Evolutionary conservation across 768 basidiomycete genomes (phyloP).

Genomic region (Exsudoporus frostii): DNA sequence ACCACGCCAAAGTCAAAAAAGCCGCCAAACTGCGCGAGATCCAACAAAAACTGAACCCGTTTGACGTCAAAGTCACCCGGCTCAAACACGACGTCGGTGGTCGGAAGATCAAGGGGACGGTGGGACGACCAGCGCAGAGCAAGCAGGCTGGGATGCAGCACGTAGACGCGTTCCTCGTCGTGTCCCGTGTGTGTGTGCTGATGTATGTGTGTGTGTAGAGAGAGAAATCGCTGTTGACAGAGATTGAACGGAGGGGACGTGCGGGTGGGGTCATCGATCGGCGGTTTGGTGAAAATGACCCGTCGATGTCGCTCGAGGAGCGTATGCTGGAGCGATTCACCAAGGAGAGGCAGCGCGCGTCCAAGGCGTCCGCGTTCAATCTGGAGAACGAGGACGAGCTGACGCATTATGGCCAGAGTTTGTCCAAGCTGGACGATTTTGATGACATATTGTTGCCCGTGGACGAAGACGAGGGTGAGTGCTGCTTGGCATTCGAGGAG

Average conservation of each 20-base stretch:
- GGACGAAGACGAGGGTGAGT: conserved; percentile 50
- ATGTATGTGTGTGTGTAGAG: conserved; percentile 45
- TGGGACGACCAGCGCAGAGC: conserved; percentile 81
- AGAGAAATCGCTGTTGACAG: conserved; percentile 83
- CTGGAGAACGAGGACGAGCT: conserved; percentile 89
- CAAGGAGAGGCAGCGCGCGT: conserved; percentile 75
- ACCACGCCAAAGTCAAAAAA: conserved; percentile 80
- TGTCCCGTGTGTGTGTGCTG: conserved; percentile 1
- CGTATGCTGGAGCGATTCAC: conserved; percentile 97
- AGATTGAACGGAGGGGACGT: conserved; percentile 76
- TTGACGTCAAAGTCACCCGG: conserved; percentile 90
- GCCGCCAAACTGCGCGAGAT: conserved; percentile 81
- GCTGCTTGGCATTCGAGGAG: not conserved
- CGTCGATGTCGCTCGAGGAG: conserved; percentile 90
- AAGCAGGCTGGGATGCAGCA: conserved; percentile 90
- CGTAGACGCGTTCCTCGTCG: conserved; percentile 46
- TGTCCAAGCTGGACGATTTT: conserved; percentile 83
- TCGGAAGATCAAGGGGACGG: conserved; percentile 75
- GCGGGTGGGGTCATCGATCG: conserved; percentile 90
- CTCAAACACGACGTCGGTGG: conserved; percentile 93
- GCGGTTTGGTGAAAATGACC: conserved; percentile 94
- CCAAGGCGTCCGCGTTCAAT: conserved; percentile 79
- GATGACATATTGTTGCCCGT: conserved; percentile 58
- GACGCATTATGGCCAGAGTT: conserved; percentile 87
- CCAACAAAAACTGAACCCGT: conserved; percentile 84